Base-by-base conservation (phyloP, 257 asterid species). In the Galeopsis tetrahit region DNA sequence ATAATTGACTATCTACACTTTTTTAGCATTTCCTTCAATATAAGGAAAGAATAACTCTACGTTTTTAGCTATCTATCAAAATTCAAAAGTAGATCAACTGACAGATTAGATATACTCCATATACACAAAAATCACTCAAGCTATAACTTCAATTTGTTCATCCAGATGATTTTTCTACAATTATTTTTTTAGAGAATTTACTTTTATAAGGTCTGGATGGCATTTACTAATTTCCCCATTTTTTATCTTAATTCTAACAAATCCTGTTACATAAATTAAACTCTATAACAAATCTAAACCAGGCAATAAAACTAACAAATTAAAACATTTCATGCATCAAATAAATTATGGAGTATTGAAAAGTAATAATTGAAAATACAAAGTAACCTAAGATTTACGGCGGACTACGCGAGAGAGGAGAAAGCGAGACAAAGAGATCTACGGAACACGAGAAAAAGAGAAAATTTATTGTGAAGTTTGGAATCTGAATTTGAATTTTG, bases 401-500 rank as follows among this genome's bases (percentile, higher is more conserved):
- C n/a, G 28, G 28, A 21, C 28, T 0, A 64, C n/a, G 48, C 44
- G 5, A 15, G 36, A 59, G 61, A 46, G 68, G 76, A 63, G 40
- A 28, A 34, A 57, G 0, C 40, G 33, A 34, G 43, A 5, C 31
- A 60, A 6, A 42, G 3, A 55, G 8, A 73, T 14, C 4, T 48
- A 66, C 61, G 44, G 73, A 11, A 42, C 42, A 0, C n/a, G 70
- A n/a, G n/a, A n/a, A n/a, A 52, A 53, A 60, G 74, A 66, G 70
- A 31, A 70, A 63, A 85, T 79, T 76, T 84, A 85, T 10, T 40
- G 49, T 70, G 76, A 70, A 74, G 66, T 84, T 84, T 84, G n/a
- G 86, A 88, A 88, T 55, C 17, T 33, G 69, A 64, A 32, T 46
- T 44, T 46, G 63, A 6, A 13, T 81, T n/a, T 88, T 86, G 90